Conservation (phyloP, 1,284 basidiomycete genomes). For the Ceratobasidium sp. region DNA sequence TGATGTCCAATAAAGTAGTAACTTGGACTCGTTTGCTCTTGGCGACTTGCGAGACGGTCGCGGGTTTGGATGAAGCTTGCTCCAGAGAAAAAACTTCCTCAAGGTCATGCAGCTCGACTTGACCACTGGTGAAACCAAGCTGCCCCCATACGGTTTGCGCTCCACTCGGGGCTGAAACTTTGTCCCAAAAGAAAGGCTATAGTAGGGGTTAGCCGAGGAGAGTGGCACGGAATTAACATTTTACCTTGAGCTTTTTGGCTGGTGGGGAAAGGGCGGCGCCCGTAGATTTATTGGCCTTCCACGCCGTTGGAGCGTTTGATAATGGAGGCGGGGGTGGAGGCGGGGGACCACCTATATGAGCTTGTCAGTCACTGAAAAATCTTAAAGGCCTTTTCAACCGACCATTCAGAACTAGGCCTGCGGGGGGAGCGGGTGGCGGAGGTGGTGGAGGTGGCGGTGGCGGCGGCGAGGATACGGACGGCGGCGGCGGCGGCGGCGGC, state of each 20-base stretch:
- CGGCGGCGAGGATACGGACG: slow-evolving; percentile 55
- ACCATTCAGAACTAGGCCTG: slow-evolving; percentile 22
- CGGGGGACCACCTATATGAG: slow-evolving; percentile 22
- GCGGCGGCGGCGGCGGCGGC: slow-evolving; percentile 51
- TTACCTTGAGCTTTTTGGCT: slow-evolving; percentile 70
- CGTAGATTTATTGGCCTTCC: slow-evolving; percentile 43
- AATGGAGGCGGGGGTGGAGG: slow-evolving; percentile 46
- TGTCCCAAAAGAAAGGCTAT: slow-evolving; percentile 92
- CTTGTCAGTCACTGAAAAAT: slow-evolving; percentile 15
- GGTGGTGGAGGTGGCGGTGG: slow-evolving; percentile 58
- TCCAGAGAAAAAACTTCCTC: slow-evolving; percentile 81
- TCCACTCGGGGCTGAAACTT: slow-evolving; percentile 66
- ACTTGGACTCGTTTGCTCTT: slow-evolving; percentile 69
- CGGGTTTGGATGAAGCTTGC: slow-evolving; percentile 58
- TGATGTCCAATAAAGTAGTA: slow-evolving; percentile 82
- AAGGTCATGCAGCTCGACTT: slow-evolving; percentile 77
- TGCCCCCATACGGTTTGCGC: slow-evolving; percentile 81
- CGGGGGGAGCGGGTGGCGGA: slow-evolving; percentile 54
- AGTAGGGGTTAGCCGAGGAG: neutral
- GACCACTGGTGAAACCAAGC: slow-evolving; percentile 56
- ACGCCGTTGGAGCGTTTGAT: slow-evolving; percentile 51
- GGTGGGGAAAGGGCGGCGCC: slow-evolving; percentile 56
- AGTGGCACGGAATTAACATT: neutral
- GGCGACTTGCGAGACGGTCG: slow-evolving; percentile 58
- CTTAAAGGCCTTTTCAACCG: too few species aligned